Percentiles rank a stretch among this genome's conserved stretches.
phyloP scores from a whole-genome alignment of 805 yeast species.

The Saturnispora sekii region DNA sequence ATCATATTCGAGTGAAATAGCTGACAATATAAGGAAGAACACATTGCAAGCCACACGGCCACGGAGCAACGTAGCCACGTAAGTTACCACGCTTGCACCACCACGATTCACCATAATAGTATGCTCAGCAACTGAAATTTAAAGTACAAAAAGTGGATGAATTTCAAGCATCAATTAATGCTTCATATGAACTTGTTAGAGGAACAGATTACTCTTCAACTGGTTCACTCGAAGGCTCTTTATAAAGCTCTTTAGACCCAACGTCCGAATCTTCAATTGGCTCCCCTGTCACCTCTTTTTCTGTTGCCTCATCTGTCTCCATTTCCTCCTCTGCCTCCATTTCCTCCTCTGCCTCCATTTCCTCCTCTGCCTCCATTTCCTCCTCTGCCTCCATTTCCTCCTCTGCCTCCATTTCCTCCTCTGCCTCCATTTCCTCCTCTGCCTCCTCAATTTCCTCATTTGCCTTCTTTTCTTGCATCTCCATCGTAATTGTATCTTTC shows the following conservation, averaged over 20 bases:
- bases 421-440: not conserved
- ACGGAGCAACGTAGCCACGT: too few species aligned
- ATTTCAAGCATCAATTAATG: too few species aligned
- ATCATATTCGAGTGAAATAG: too few species aligned
- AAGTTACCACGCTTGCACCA: too few species aligned
- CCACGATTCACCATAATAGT: too few species aligned
- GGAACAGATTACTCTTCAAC: not conserved
- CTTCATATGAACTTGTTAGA: too few species aligned
- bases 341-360: not conserved
- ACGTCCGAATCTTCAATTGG: not conserved
- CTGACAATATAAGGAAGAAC: too few species aligned
- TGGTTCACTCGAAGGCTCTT: not conserved
- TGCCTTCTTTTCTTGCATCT: not conserved
- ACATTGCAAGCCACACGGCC: too few species aligned
- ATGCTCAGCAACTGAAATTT: too few species aligned
- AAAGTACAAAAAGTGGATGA: too few species aligned
- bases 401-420: not conserved
- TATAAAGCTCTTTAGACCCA: too few species aligned
- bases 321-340: not conserved
- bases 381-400: not conserved
- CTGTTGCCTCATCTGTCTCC: not conserved
- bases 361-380: not conserved
- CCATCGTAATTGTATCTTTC: slow-evolving; percentile 23
- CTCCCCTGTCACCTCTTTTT: not conserved
- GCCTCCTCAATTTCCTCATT: not conserved